Base-by-base conservation (phyloP, 202 grass and related monocot genomes). In the Hordeum pubiflorum region DNA sequence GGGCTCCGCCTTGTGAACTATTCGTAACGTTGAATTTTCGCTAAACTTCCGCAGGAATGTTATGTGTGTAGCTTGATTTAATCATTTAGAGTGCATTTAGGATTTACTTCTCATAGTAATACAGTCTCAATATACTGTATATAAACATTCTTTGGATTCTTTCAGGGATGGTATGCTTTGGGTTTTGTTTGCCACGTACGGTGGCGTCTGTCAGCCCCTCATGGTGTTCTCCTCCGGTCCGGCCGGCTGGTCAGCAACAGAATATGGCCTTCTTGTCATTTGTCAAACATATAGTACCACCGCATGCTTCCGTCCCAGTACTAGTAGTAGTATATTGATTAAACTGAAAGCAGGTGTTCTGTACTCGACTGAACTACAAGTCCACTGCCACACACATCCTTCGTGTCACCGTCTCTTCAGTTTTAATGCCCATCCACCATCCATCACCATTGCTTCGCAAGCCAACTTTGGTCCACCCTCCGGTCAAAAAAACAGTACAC, bases 191-290 rank as follows among this genome's bases (percentile, higher is more conserved):
- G 41, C 41, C 34, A 72, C 4, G 13, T 11, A 11, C 3, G 41
- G 44, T 74, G 76, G 56, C 80, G 40, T 82, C 56, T 63, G 69
- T 74, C 57, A 82, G 69, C 59, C 14, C 6, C 17, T 43, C n/a
- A 21, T 15, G 32, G 29, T 73, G 79, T 61, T 54, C 4, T 40
- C 69, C 41, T 40, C 65, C 22, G 65, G 65, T 69, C 62, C 55
- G 13, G 26, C 24, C 22, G 52, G n/a, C 8, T 21, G 72, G 72
- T 82, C 81, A 70, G 60, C 81, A 69, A 3, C 55, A 80, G 73
- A 70, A 69, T 40, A 65, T 41, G 21, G 65, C 54, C 26, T 72
- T 8, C 63, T 69, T 84, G 87, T 77, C 82, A 62, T 75, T 81
- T 81, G 72, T 89, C 77, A 77, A 85, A 41, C 56, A 57, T 62